Conservation (phyloP, 768 basidiomycete species). For the Russula foetens region DNA sequence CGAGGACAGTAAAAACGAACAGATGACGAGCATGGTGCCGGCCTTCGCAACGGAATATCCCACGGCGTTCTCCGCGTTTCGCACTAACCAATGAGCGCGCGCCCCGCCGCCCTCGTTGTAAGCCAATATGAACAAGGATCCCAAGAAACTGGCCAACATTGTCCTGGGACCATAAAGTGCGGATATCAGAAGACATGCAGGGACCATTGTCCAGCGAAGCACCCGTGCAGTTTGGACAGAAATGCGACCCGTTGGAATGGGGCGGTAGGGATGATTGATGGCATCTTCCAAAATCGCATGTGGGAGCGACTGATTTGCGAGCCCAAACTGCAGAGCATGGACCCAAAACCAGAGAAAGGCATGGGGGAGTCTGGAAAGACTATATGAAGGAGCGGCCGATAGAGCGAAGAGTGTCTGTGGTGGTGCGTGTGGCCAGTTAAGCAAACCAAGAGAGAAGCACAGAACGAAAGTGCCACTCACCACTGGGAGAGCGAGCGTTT, state of each 20-base stretch:
- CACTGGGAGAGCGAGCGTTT: slow-evolving; percentile 21
- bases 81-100: slow-evolving; percentile 28
- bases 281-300: slow-evolving; percentile 23
- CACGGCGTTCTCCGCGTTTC: slow-evolving; percentile 29
- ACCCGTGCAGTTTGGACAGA: slow-evolving; percentile 16
- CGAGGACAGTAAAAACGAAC: slow-evolving; percentile 20
- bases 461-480: slow-evolving; percentile 9
- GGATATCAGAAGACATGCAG: slow-evolving; percentile 23
- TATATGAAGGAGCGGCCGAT: slow-evolving; percentile 11
- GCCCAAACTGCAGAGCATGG: slow-evolving; percentile 25
- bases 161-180: slow-evolving; percentile 17
- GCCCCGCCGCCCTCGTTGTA: slow-evolving; percentile 25
- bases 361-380: slow-evolving; percentile 5
- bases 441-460: neutral
- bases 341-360: slow-evolving; percentile 27
- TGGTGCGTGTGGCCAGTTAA: neutral
- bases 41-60: slow-evolving; percentile 32
- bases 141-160: slow-evolving; percentile 14
- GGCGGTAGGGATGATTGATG: slow-evolving; percentile 28
- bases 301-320: slow-evolving; percentile 27
- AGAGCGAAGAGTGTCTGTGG: slow-evolving; percentile 15
- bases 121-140: slow-evolving; percentile 17
- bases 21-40: slow-evolving; percentile 30
- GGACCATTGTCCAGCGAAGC: slow-evolving; percentile 26
- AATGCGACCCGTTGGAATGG: slow-evolving; percentile 27